A percentile compares a stretch with the other conserved stretches of the same genome.
phyloP scores from a whole-genome alignment of 208 protist species.

The Leishmania lainsoni region DNA sequence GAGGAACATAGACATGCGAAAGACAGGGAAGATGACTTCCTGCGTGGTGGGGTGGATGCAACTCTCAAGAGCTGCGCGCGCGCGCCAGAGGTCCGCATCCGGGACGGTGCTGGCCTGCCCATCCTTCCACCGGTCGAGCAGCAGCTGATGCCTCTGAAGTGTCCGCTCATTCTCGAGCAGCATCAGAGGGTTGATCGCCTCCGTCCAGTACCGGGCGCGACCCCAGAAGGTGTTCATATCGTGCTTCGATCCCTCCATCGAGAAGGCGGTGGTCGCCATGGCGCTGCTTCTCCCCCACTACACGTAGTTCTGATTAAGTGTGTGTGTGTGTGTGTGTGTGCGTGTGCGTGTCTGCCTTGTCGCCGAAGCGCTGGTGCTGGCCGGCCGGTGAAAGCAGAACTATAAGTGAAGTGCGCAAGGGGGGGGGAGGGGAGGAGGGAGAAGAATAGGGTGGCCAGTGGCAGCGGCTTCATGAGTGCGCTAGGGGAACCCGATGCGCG shows the following conservation, averaged over 20 bases:
- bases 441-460: background rate
- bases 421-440: background rate
- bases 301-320: background rate
- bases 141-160: slow-evolving; percentile 44
- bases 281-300: too few species aligned
- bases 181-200: slow-evolving; percentile 80
- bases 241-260: slow-evolving; percentile 65
- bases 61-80: slow-evolving; percentile 81
- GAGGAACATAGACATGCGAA: slow-evolving; percentile 93
- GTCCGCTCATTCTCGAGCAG: slow-evolving; percentile 65
- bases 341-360: background rate
- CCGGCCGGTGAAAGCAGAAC: background rate
- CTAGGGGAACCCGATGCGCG: background rate
- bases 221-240: slow-evolving; percentile 83
- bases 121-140: slow-evolving; percentile 60
- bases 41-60: slow-evolving; percentile 92
- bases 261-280: slow-evolving; percentile 36
- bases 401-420: background rate
- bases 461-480: background rate
- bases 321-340: slow-evolving; percentile 6
- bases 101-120: slow-evolving; percentile 27
- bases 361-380: too few species aligned
- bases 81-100: slow-evolving; percentile 84
- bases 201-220: slow-evolving; percentile 85
- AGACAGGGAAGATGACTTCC: slow-evolving; percentile 86